Base-by-base conservation (phyloP, 305 asterid genomes). In the Salvia sclarea region DNA sequence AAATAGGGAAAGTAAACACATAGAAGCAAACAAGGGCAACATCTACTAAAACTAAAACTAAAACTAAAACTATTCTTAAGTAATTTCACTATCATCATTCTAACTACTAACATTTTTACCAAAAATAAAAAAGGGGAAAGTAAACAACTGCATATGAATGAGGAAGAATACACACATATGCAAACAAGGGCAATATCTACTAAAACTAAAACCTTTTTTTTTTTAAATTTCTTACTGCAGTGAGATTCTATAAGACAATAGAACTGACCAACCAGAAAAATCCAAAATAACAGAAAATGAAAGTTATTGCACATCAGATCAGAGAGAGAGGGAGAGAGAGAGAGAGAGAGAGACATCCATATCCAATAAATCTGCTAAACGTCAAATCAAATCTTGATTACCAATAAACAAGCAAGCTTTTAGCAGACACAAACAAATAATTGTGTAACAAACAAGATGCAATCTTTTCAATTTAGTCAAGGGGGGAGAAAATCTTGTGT, bases 241-340 rank as follows among this genome's bases (percentile, higher is more conserved):
- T 64, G 78, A 83, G 89, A 87, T 84, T 89, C 92, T 71, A 79
- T 62, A 67, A 68, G 83, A 86, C 88, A 87, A 86, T 66, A 76
- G 16, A 79, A 60, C 40, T 72, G 77, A 83, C 89, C 79, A 84
- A 81, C 80, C 79, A 82, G 79, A 85, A 83, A 76, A 80, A 52
- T 85, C 88, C 92, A 92, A 89, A 84, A 41, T 48, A 37, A 8
- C 63, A 59, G 77, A 77, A 80, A 84, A 80, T 30, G 75, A 35
- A 75, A 77, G 77, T 64, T 70, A 48, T 30, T 6, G 59, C 55
- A 66, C 8, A 73, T 69, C 82, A 74, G 80, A 79, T 80, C 75
- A 81, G 65, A 75, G 44, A 75, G 61, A 50, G 20, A 33, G 41
- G 24, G 18, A 12, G 48, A 66, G 53, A 75, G 72, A 79, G 43